A percentile compares a stretch with the other conserved stretches of the same genome.
These are phyloP conservation scores for Silene vulgaris DNA, from an alignment of 179 eudicot genomes.

Conservation along the genomic window DNA sequence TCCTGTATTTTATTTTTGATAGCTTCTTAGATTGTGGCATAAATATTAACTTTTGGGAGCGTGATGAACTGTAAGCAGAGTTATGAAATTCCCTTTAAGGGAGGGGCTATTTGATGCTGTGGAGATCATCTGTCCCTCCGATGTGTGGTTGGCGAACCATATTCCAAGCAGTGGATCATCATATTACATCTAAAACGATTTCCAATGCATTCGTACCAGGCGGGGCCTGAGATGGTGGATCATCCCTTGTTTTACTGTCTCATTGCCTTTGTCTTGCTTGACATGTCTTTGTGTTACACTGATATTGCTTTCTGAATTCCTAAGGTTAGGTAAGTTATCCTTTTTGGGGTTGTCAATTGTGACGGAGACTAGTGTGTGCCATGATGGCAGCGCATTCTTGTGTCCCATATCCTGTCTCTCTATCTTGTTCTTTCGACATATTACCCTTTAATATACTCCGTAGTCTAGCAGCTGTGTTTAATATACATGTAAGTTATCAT, in stretches of 20 bases:
- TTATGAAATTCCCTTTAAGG: slow-evolving; percentile 34
- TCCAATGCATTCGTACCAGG: slow-evolving; percentile 34
- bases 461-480: neutral
- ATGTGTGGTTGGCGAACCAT: slow-evolving; percentile 24
- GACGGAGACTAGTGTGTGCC: slow-evolving; percentile 14
- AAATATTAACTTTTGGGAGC: slow-evolving; percentile 30
- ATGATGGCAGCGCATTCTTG: slow-evolving; percentile 17
- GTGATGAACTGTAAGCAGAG: slow-evolving; percentile 36
- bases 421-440: neutral
- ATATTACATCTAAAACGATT: slow-evolving; percentile 25
- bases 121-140: slow-evolving; percentile 33
- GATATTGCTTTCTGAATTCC: slow-evolving; percentile 26
- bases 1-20: slow-evolving; percentile 23
- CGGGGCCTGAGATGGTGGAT: slow-evolving; percentile 40
- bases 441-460: neutral
- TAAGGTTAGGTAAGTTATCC: slow-evolving; percentile 39
- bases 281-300: slow-evolving; percentile 26
- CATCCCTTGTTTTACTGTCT: slow-evolving; percentile 35
- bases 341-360: slow-evolving; percentile 25
- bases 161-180: slow-evolving; percentile 30
- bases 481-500: neutral
- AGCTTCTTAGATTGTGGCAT: slow-evolving; percentile 33
- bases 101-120: slow-evolving; percentile 37
- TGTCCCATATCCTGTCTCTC: neutral
- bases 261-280: slow-evolving; percentile 27